Percentiles rank a stretch among this genome's conserved stretches.
Conservation (phyloP, 352 stramenopile species). For the Pythium pectinolyticum region DNA sequence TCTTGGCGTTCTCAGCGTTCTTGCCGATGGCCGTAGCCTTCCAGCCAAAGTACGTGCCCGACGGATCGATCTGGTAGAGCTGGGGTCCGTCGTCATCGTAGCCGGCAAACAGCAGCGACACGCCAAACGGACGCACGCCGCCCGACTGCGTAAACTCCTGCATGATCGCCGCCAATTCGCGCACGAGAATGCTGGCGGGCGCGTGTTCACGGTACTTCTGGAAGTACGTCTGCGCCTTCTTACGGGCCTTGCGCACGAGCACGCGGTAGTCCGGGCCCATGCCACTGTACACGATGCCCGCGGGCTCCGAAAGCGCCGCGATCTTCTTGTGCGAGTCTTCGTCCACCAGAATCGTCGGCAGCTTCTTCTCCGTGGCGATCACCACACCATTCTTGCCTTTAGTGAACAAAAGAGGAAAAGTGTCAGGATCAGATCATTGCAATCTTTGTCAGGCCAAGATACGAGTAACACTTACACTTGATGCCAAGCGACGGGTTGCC, state of each 20-base stretch:
- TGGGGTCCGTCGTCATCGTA: slow-evolving; percentile 97
- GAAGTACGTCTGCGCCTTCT: slow-evolving; percentile 96
- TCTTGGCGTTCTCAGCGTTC: slow-evolving; percentile 98
- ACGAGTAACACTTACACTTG: slow-evolving; percentile 60
- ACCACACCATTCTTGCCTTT: slow-evolving; percentile 98
- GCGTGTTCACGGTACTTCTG: slow-evolving; percentile 94
- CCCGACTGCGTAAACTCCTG: slow-evolving; percentile 98
- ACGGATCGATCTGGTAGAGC: slow-evolving; percentile 98
- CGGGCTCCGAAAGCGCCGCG: slow-evolving; percentile 88
- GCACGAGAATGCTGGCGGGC: slow-evolving; percentile 95
- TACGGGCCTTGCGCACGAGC: slow-evolving; percentile 94
- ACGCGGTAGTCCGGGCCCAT: slow-evolving; percentile 99
- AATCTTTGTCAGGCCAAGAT: background rate
- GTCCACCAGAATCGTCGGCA: slow-evolving; percentile 95
- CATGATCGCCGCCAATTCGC: slow-evolving; percentile 97
- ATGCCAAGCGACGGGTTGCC: slow-evolving; percentile 98
- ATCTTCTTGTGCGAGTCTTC: slow-evolving; percentile 96
- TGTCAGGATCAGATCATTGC: background rate
- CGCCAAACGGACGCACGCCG: slow-evolving; percentile 98
- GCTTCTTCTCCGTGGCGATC: slow-evolving; percentile 99
- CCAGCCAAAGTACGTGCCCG: slow-evolving; percentile 98
- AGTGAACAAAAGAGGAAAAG: slow-evolving; percentile 6
- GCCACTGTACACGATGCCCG: slow-evolving; percentile 96
- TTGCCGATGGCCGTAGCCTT: slow-evolving; percentile 99
- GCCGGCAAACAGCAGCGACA: slow-evolving; percentile 97